Conservation (phyloP, 495 filamentous ascomycete species). For the Sordaria brevicollis region DNA sequence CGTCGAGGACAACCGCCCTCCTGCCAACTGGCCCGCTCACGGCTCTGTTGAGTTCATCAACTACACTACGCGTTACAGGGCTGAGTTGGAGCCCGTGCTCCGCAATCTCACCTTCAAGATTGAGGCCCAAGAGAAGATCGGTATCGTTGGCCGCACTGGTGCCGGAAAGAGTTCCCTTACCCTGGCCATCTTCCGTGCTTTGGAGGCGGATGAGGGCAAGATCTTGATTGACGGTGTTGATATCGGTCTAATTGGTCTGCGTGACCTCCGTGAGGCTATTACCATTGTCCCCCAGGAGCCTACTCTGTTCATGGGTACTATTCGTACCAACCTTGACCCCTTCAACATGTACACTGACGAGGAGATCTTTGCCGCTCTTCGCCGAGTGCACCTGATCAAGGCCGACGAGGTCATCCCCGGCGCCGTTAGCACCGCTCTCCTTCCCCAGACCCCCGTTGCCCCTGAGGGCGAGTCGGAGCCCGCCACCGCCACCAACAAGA, state of each 20-base stretch:
- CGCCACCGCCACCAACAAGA: constrained; percentile 63
- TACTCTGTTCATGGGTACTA: constrained; percentile 92
- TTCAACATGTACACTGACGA: constrained; percentile 87
- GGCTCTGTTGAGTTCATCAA: constrained; percentile 78
- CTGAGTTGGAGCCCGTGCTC: constrained; percentile 78
- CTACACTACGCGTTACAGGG: constrained; percentile 82
- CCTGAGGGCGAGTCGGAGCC: constrained; percentile 13
- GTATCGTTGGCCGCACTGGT: constrained; percentile 92
- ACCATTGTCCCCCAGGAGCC: constrained; percentile 99
- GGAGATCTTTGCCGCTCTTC: constrained; percentile 78
- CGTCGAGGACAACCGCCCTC: constrained; percentile 67
- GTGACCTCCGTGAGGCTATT: constrained; percentile 84
- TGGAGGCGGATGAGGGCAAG: constrained; percentile 84
- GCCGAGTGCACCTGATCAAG: constrained; percentile 83
- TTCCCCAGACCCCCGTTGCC: constrained; percentile 7
- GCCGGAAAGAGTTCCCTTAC: constrained; percentile 96
- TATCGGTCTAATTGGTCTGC: constrained; percentile 77
- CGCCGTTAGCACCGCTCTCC: constrained; percentile 2
- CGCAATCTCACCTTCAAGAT: constrained; percentile 80
- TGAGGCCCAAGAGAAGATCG: constrained; percentile 79
- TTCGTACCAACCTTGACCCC: constrained; percentile 90
- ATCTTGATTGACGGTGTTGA: constrained; percentile 88
- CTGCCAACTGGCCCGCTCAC: constrained; percentile 71
- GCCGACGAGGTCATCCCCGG: constrained; percentile 32
- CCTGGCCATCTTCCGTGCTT: constrained; percentile 89